Base-by-base conservation (phyloP, 768 basidiomycete species). In the Auriscalpium microsporum region DNA sequence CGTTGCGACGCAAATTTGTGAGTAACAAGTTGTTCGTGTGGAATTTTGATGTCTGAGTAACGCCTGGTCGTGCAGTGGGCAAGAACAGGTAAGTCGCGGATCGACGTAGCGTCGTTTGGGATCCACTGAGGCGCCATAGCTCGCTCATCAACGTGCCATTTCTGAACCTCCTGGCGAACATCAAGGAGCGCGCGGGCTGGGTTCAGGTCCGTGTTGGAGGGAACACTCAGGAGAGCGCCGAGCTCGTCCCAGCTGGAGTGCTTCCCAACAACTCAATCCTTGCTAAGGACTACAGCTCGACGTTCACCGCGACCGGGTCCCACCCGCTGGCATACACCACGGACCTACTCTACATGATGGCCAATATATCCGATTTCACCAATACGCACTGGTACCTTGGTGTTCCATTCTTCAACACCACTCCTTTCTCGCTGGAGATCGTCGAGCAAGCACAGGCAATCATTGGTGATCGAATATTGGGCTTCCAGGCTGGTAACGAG, bases 151-250 rank as follows among this genome's bases (percentile, higher is more conserved):
- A 78, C 47, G 77, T 84, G 40, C 77, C 83, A 0, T 89, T 90
- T 71, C 76, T 90, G n/a, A 91, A 92, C 65, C 73, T 90, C 34
- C 80, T 93, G 75, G 75, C 80, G 4, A 86, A 87, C 58, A 72
- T 93, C n/a, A 74, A 73, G 48, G 73, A 79, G 60, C 77, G 90
- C 28, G 78, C 79, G 3, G 87, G 87, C 3, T 63, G 68, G 1
- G 80, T 88, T 8, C 69, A 76, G 11, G 68, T 90, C n/a, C 80
- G 89, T 50, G 73, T 91, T 1, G 89, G 90, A 19, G 89, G 89
- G 47, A 91, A 91, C 68, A 83, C 85, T 0, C 90, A 91, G 64
- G 90, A 93, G 54, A 77, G 73, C 3, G 84, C 73, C 8, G 68
- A 69, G 6, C 66, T 81, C 57, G 81, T 81, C 9, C 71, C 72